A percentile compares a stretch with the other conserved stretches of the same genome.
These are phyloP conservation scores for Drechslerella dactyloides DNA, from an alignment of 2,329 filamentous ascomycete species.

Conservation along the genomic window DNA sequence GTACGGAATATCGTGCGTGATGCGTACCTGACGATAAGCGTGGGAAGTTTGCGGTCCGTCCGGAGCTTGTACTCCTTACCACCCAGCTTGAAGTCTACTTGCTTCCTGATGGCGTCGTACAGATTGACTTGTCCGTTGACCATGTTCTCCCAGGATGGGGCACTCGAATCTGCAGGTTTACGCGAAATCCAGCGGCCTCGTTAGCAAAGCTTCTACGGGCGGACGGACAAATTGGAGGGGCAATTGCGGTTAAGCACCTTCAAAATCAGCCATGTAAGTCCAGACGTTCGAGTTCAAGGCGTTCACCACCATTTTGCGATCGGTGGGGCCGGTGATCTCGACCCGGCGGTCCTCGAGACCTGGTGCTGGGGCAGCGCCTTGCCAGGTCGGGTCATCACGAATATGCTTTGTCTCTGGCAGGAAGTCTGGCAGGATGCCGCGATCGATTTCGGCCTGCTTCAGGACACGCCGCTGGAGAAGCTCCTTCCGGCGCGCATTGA, in stretches of 20 bases:
- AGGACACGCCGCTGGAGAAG: conserved; percentile 84
- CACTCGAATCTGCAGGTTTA: conserved; percentile 74
- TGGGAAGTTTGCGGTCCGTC: conserved; percentile 83
- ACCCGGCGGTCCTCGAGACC: conserved; percentile 91
- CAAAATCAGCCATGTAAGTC: conserved; percentile 99
- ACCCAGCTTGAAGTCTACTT: conserved; percentile 96
- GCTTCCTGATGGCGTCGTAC: conserved; percentile 89
- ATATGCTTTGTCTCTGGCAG: conserved; percentile 94
- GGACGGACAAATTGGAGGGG: too few relatives aligned
- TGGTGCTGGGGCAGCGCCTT: conserved; percentile 85
- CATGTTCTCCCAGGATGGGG: conserved; percentile 99
- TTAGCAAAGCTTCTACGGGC: neutral
- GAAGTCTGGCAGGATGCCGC: conserved; percentile 87
- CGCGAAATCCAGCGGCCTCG: neutral
- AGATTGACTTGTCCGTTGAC: conserved; percentile 97
- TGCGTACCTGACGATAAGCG: conserved; percentile 77
- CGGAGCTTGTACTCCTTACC: conserved; percentile 97
- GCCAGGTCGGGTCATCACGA: conserved; percentile 92
- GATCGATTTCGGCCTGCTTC: conserved; percentile 91
- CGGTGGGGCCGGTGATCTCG: conserved; percentile 96
- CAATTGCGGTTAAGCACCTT: conserved; percentile 67
- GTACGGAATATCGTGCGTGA: neutral
- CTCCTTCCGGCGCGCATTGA: conserved; percentile 85
- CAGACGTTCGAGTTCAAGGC: conserved; percentile 93
- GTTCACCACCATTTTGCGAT: conserved; percentile 99